Conservation (phyloP, 2,329 filamentous ascomycete species). For the Hymenoscyphus scutula region DNA sequence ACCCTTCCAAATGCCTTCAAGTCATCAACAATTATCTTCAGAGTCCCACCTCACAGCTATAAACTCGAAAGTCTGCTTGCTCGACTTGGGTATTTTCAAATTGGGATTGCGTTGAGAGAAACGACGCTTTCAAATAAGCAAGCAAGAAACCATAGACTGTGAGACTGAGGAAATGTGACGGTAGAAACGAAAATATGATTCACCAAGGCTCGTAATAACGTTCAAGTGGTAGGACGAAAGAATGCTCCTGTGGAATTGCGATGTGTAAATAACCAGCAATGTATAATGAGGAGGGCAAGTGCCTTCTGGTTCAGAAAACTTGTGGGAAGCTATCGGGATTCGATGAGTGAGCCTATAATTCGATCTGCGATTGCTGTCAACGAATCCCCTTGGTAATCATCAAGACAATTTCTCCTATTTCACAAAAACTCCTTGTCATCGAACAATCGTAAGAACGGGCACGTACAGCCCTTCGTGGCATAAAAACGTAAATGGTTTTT, state of each 20-base stretch:
- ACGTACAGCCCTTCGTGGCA: background rate
- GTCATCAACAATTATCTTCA: background rate
- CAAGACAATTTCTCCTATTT: background rate
- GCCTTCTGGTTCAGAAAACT: background rate
- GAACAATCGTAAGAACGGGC: constrained; percentile 3
- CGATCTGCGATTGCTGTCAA: background rate
- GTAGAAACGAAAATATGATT: background rate
- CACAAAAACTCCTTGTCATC: background rate
- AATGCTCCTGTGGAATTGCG: no score
- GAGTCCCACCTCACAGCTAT: background rate
- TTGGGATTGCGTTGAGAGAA: background rate
- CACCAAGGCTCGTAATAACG: background rate
- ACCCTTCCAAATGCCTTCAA: constrained; percentile 16
- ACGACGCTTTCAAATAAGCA: background rate
- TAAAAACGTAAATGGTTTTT: constrained; percentile 25
- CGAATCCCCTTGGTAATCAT: background rate
- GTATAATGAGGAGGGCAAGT: background rate
- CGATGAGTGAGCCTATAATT: background rate
- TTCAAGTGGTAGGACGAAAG: background rate
- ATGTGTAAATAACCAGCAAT: background rate
- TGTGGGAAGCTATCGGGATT: background rate
- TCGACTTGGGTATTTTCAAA: background rate
- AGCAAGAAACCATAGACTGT: background rate
- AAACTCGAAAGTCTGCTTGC: background rate
- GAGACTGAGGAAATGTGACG: no score